These are phyloP conservation scores for Nicotiana noctiflora DNA, from an alignment of 257 asterid species.

Conservation along the genomic window DNA sequence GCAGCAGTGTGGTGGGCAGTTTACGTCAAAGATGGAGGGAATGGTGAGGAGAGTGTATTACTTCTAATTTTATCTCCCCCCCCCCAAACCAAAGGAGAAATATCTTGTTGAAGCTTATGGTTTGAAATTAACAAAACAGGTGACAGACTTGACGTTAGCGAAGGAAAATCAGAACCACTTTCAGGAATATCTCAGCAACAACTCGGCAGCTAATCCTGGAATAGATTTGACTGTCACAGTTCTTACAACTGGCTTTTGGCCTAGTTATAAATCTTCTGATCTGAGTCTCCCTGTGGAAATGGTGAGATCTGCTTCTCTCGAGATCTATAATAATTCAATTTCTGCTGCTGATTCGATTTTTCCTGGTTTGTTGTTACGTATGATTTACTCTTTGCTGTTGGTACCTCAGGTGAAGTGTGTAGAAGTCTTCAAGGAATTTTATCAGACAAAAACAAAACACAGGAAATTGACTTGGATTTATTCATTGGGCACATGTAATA, in stretches of 20 bases:
- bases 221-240: slow-evolving; percentile 43
- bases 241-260: slow-evolving; percentile 63
- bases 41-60: slow-evolving; percentile 30
- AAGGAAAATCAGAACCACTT: slow-evolving; percentile 38
- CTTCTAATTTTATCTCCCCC: neutral
- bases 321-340: neutral
- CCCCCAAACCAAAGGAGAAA: neutral
- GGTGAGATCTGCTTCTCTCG: slow-evolving; percentile 23
- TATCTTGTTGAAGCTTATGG: neutral
- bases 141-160: slow-evolving; percentile 46
- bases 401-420: slow-evolving; percentile 48
- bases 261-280: slow-evolving; percentile 49
- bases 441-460: slow-evolving; percentile 29
- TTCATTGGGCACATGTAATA: slow-evolving; percentile 43
- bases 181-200: slow-evolving; percentile 31
- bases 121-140: slow-evolving; percentile 20
- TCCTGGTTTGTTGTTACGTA: neutral
- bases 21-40: slow-evolving; percentile 64
- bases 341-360: neutral
- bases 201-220: slow-evolving; percentile 29
- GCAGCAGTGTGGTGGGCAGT: slow-evolving; percentile 50
- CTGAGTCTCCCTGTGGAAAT: slow-evolving; percentile 52
- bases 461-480: slow-evolving; percentile 51
- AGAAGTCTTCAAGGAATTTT: slow-evolving; percentile 45
- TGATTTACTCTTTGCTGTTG: slow-evolving; percentile 2